Conservation (phyloP, 306 rosid genomes). For the Cicer yamashitae region DNA sequence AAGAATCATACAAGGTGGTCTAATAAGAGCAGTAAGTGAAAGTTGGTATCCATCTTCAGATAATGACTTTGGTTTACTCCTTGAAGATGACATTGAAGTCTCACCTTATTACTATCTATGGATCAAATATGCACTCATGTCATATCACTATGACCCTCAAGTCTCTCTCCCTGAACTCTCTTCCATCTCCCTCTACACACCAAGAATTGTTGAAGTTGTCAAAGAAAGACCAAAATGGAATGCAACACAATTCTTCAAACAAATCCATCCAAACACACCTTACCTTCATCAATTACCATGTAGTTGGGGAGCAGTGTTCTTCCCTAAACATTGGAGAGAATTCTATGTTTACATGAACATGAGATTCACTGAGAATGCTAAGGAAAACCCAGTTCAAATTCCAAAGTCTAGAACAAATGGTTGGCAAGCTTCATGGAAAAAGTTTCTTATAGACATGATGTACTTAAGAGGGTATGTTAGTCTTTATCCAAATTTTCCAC, state of each 20-base stretch:
- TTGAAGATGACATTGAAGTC: conserved; percentile 94
- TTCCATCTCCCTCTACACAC: conserved; percentile 94
- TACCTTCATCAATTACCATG: conserved; percentile 95
- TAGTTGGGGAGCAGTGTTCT: conserved; percentile 97
- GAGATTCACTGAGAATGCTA: conserved; percentile 87
- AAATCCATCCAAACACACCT: conserved; percentile 84
- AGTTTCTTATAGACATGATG: conserved; percentile 98
- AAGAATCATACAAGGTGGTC: conserved; percentile 97
- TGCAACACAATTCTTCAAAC: conserved; percentile 77
- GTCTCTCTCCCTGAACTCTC: conserved; percentile 84
- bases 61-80: conserved; percentile 83
- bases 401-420: conserved; percentile 95
- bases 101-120: conserved; percentile 93
- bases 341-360: conserved; percentile 94
- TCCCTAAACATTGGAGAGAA: conserved; percentile 98
- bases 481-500: conserved; percentile 91
- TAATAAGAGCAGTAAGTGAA: conserved; percentile 92
- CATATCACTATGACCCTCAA: conserved; percentile 91
- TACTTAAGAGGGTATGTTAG: conserved; percentile 92
- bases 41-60: conserved; percentile 96
- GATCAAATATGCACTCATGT: conserved; percentile 91
- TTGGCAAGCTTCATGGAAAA: conserved; percentile 99
- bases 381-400: conserved; percentile 87
- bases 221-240: conserved; percentile 97
- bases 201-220: conserved; percentile 86